Evolutionary conservation across 257 asterid species (phyloP), one percentile per base, ranked within the genome.

Genomic region (Nicotiana paniculata): DNA sequence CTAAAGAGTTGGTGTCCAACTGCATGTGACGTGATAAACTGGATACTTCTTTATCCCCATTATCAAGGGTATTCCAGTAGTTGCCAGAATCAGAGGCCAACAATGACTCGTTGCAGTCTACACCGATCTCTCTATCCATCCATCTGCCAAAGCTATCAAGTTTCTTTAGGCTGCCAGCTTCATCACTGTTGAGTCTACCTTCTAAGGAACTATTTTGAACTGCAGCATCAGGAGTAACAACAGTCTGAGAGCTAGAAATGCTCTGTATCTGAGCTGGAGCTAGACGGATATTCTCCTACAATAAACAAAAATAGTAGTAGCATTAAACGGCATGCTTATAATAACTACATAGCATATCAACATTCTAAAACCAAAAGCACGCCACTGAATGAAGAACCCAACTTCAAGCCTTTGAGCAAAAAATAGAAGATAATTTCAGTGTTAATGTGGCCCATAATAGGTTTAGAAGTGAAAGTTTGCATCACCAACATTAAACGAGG

Each of bases 41-140:
- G 28, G 86, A 81, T 26, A 82, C 80, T 70, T 79, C 82, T 80
- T 82, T 82, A 39, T 70, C 79, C 81, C 51, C 79, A 81, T 65
- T 55, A 76, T 84, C 87, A 70, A 82, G 84, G 59, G 61, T 66
- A 54, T 62, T 82, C 88, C 84, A 82, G 21, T 70, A 85, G 66
- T 79, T 83, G 54, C 75, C 79, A 62, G 84, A 82, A 63, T 85
- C 80, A 72, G 84, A 76, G 66, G 82, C 77, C 82, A 84, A 39
- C 79, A 84, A 77, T 11, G 82, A 84, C 58, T 82, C 67, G n/a
- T 10, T 28, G 33, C 77, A 5, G 68, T 79, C 84, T 68, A 82
- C 69, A 64, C 80, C 86, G 8, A 85, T 72, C 81, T 85, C 88
- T 72, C 33, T 69, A 69, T 82, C 86, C 88, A 85, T 82, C 86